Evolutionary conservation across 2,329 filamentous ascomycete genomes (phyloP).

Genomic region (Aspergillus oerlinghausenensis): DNA sequence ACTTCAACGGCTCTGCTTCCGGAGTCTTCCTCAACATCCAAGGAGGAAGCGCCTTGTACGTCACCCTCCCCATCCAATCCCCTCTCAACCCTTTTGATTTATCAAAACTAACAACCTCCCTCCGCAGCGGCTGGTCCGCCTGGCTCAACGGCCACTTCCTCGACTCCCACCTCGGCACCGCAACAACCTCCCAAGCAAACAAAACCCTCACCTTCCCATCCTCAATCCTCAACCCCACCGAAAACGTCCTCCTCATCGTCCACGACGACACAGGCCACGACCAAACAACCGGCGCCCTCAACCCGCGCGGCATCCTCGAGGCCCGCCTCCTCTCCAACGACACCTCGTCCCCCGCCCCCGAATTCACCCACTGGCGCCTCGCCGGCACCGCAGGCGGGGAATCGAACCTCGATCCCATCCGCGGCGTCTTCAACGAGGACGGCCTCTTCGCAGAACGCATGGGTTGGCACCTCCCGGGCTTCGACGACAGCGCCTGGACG

Average conservation of each 20-base stretch:
- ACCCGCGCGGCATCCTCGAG: slow-evolving; percentile 38
- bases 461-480: slow-evolving; percentile 57
- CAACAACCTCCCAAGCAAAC: slow-evolving; percentile 18
- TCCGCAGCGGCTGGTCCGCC: slow-evolving; percentile 49
- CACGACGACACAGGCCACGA: slow-evolving; percentile 48
- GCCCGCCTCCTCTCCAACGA: slow-evolving; percentile 42
- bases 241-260: slow-evolving; percentile 57
- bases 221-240: slow-evolving; percentile 41
- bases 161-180: slow-evolving; percentile 50
- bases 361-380: slow-evolving; percentile 54
- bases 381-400: slow-evolving; percentile 54
- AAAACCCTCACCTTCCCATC: slow-evolving; percentile 48
- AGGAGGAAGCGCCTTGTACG: slow-evolving; percentile 49
- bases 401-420: slow-evolving; percentile 50
- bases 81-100: not conserved
- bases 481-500: slow-evolving; percentile 47
- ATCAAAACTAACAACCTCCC: not conserved
- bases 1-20: slow-evolving; percentile 35
- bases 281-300: slow-evolving; percentile 25
- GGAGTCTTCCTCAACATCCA: slow-evolving; percentile 47
- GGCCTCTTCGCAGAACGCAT: slow-evolving; percentile 55
- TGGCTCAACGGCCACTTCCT: slow-evolving; percentile 56
- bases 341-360: slow-evolving; percentile 30
- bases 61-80: not conserved
- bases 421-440: slow-evolving; percentile 55